Evolutionary conservation across 148 eudicot genomes (phyloP).

Genomic region (Beta vulgaris): DNA sequence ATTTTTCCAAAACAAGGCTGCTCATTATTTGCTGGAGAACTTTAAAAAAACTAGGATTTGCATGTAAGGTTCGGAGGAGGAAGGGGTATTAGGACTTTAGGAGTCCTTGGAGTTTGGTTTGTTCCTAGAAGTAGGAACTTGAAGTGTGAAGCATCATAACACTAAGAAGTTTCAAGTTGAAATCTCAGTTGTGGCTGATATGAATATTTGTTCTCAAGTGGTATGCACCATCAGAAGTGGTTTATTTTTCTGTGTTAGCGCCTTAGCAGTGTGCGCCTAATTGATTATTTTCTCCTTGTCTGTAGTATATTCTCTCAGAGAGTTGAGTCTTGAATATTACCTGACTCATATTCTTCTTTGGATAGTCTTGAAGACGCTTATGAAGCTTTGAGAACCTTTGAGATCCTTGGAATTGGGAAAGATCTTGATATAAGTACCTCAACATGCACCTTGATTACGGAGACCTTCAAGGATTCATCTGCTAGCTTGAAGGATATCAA

Average conservation of each 20-base stretch:
- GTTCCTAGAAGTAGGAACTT: neutral
- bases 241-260: neutral
- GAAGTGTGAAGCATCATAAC: no score
- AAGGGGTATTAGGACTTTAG: no score
- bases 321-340: neutral
- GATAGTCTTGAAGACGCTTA: slow-evolving; percentile 76
- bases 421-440: slow-evolving; percentile 42
- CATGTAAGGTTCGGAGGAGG: neutral
- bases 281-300: neutral
- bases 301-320: neutral
- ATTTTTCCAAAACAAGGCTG: no score
- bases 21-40: neutral
- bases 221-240: neutral
- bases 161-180: no score
- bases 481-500: slow-evolving; percentile 62
- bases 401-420: slow-evolving; percentile 63
- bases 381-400: slow-evolving; percentile 70
- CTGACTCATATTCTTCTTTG: slow-evolving; percentile 14
- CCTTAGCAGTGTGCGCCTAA: neutral
- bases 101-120: neutral
- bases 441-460: slow-evolving; percentile 50
- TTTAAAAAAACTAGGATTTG: neutral
- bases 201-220: no score
- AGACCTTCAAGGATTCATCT: slow-evolving; percentile 50
- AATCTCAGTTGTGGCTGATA: no score